A percentile compares a stretch with the other conserved stretches of the same genome.
These are phyloP conservation scores for Beta lomatogona DNA, from an alignment of 179 eudicot species.

Conservation along the genomic window DNA sequence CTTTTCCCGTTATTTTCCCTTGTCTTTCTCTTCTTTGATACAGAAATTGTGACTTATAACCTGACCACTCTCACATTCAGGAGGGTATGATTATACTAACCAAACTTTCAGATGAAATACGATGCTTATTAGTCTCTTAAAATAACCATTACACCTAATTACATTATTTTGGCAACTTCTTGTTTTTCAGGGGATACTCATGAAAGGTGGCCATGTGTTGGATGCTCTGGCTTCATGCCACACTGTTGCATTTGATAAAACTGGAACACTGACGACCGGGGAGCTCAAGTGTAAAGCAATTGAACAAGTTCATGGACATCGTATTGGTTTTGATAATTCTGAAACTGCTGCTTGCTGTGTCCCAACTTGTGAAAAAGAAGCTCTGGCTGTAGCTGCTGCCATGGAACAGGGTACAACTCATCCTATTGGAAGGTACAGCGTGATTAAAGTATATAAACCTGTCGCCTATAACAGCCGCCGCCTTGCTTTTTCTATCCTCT, in stretches of 20 bases:
- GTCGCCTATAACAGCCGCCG: not conserved
- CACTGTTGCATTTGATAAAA: constrained; percentile 95
- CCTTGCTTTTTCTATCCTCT: not conserved
- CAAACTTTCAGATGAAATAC: not conserved
- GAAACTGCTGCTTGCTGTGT: constrained; percentile 63
- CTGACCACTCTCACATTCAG: not conserved
- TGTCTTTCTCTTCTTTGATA: not conserved
- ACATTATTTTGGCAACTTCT: constrained; percentile 4
- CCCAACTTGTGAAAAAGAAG: constrained; percentile 93
- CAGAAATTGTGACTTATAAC: not conserved
- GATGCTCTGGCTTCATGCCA: constrained; percentile 91
- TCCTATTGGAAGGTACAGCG: constrained; percentile 92
- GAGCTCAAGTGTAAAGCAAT: constrained; percentile 90
- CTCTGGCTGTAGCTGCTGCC: constrained; percentile 99
- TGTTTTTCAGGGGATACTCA: constrained; percentile 74
- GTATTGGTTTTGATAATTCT: constrained; percentile 34
- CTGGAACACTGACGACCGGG: constrained; percentile 97
- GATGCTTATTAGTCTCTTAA: not conserved
- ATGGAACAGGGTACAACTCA: constrained; percentile 99
- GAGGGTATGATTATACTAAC: not conserved
- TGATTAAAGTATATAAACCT: constrained; percentile 1
- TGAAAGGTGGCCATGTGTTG: constrained; percentile 92
- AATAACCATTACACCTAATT: not conserved
- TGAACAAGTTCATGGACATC: constrained; percentile 95
- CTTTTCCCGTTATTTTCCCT: not conserved